Percentiles rank a stretch among this genome's conserved stretches.
Evolutionary conservation across 257 asterid genomes (phyloP).

Genomic region (Solanum dulcamara): DNA sequence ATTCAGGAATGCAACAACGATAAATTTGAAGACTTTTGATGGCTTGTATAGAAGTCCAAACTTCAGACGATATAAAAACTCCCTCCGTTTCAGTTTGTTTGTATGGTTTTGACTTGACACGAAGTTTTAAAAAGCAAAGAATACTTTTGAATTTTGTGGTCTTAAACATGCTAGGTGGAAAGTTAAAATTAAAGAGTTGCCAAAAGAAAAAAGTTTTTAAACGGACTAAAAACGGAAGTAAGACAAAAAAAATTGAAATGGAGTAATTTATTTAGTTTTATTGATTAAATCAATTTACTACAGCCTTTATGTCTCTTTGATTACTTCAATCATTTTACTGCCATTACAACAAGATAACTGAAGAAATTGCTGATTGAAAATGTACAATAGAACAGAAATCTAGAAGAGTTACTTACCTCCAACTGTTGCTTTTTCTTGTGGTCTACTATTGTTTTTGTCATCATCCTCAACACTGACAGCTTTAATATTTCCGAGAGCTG

Average conservation of each 20-base stretch:
- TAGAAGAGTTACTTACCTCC: conserved; percentile 30
- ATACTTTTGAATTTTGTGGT: not conserved
- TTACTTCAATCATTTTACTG: not conserved
- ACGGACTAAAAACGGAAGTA: not conserved
- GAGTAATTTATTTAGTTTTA: not conserved
- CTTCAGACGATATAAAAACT: not conserved
- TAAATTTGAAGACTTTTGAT: not conserved
- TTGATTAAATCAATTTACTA: not conserved
- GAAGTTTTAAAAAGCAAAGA: not conserved
- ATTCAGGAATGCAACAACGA: not conserved
- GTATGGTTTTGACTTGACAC: not conserved
- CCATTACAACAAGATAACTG: not conserved
- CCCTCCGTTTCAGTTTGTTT: not conserved
- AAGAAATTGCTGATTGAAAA: not conserved
- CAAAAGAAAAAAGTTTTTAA: not conserved
- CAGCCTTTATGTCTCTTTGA: not conserved
- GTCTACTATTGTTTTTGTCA: conserved; percentile 15
- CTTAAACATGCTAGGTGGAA: not conserved
- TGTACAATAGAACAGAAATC: conserved; percentile 1
- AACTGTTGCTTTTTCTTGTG: not conserved
- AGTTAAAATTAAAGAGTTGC: not conserved
- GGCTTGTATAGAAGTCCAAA: not conserved
- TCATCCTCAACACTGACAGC: conserved; percentile 32
- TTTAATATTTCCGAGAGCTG: conserved; percentile 69
- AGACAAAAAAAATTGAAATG: not conserved